Conservation (phyloP, 2,329 filamentous ascomycete genomes). For the Colletotrichum somersetense region DNA sequence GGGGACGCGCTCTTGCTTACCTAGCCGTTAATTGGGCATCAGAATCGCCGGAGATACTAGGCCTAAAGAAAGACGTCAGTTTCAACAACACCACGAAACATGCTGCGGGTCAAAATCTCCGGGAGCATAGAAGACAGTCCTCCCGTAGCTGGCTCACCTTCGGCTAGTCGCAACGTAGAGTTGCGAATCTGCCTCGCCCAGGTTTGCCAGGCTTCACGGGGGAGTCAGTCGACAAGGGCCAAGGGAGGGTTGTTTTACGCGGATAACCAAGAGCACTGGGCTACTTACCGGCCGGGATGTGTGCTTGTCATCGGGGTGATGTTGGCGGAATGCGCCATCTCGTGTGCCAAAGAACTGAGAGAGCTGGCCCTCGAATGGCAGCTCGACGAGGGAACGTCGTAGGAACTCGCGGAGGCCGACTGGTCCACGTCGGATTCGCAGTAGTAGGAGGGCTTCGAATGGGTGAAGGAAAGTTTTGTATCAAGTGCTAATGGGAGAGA, state of each 20-base stretch:
- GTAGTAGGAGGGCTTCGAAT: slow-evolving; percentile 43
- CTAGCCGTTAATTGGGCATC: slow-evolving; percentile 43
- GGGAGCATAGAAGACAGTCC: not conserved
- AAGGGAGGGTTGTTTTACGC: not conserved
- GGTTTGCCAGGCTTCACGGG: slow-evolving; percentile 21
- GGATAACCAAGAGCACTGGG: not conserved
- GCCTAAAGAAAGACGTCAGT: slow-evolving; percentile 9
- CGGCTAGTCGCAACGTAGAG: slow-evolving; percentile 20
- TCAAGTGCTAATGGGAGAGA: slow-evolving; percentile 59
- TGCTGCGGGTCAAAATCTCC: not conserved
- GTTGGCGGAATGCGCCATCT: slow-evolving; percentile 42
- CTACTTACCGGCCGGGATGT: slow-evolving; percentile 46
- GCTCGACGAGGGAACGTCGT: slow-evolving; percentile 43
- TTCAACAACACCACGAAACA: not conserved
- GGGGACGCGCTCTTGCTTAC: slow-evolving; percentile 19
- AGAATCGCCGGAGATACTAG: slow-evolving; percentile 34
- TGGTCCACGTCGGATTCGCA: slow-evolving; percentile 44
- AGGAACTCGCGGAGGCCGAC: slow-evolving; percentile 44
- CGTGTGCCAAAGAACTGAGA: slow-evolving; percentile 47
- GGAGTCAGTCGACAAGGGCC: not conserved
- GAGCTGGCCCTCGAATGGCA: slow-evolving; percentile 50
- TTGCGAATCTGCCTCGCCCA: slow-evolving; percentile 21
- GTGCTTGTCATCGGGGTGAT: slow-evolving; percentile 44
- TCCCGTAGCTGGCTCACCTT: slow-evolving; percentile 14
- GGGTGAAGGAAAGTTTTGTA: slow-evolving; percentile 48